Evolutionary conservation across 2,329 filamentous ascomycete species (phyloP).

Genomic region (Penicillium sp.): DNA sequence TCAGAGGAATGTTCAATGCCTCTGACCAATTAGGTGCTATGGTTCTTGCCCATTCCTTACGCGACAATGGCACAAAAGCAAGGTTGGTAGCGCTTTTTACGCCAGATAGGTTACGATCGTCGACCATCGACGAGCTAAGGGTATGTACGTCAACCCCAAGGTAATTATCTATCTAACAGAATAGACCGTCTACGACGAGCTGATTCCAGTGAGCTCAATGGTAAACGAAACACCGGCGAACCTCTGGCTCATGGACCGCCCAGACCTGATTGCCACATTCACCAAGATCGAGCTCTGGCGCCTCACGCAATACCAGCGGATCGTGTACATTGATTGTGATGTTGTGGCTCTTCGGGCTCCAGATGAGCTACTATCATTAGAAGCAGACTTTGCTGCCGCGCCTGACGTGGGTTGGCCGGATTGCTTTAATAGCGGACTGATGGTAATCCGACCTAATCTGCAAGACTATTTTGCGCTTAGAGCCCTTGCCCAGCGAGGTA

Average conservation of each 20-base stretch:
- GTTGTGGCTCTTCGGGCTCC: constrained; percentile 86
- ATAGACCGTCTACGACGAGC: constrained; percentile 79
- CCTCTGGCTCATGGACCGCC: constrained; percentile 85
- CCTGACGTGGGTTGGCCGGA: constrained; percentile 98
- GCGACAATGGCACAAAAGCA: constrained; percentile 82
- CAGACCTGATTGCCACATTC: constrained; percentile 87
- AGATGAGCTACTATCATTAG: constrained; percentile 80
- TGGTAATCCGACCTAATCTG: constrained; percentile 84
- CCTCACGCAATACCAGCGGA: constrained; percentile 81
- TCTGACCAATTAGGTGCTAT: constrained; percentile 67
- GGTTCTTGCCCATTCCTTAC: constrained; percentile 89
- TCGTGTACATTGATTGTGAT: constrained; percentile 94
- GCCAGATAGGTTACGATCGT: constrained; percentile 70
- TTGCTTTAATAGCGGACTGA: constrained; percentile 95
- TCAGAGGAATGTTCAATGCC: neutral
- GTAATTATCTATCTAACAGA: neutral
- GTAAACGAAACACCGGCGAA: constrained; percentile 76
- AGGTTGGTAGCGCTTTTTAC: constrained; percentile 84
- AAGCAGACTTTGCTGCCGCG: constrained; percentile 66
- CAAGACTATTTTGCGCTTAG: constrained; percentile 82
- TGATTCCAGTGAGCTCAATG: constrained; percentile 80
- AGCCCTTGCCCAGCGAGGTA: constrained; percentile 78
- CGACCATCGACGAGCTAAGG: constrained; percentile 75
- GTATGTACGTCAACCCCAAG: constrained; percentile 43
- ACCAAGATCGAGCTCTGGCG: constrained; percentile 97